phyloP scores from a whole-genome alignment of 495 filamentous ascomycete genomes.

The Daldinia caldariorum region DNA sequence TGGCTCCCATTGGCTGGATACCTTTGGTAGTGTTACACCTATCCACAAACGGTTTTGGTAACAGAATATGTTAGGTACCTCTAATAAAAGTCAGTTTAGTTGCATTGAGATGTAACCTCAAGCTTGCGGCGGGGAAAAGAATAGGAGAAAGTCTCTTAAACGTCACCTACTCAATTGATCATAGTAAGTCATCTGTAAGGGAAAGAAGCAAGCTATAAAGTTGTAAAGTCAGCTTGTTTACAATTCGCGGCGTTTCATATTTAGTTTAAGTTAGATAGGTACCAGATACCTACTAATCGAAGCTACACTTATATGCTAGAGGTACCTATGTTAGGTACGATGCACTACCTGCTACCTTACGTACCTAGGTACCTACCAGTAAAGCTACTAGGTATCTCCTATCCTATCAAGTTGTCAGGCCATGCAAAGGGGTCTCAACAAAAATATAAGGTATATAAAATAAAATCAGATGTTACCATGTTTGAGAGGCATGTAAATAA shows the following conservation, averaged over 20 bases:
- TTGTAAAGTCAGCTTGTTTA: neutral
- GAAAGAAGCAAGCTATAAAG: slow-evolving; percentile 10
- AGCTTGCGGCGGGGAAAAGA: slow-evolving; percentile 17
- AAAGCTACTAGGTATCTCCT: neutral
- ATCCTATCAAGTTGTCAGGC: neutral
- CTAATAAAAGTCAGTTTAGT: no score
- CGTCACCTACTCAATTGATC: slow-evolving; percentile 5
- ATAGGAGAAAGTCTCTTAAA: slow-evolving; percentile 12
- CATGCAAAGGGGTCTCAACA: slow-evolving; percentile 29
- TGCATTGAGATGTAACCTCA: slow-evolving; percentile 2
- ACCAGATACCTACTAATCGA: no score
- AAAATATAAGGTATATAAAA: slow-evolving; percentile 14
- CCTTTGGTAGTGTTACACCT: slow-evolving; percentile 6
- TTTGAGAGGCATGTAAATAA: slow-evolving; percentile 1
- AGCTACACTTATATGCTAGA: no score
- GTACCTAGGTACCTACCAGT: no score
- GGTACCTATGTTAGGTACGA: no score
- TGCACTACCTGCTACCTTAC: no score
- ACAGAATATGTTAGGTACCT: no score
- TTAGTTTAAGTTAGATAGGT: no score
- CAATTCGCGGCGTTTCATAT: slow-evolving; percentile 15
- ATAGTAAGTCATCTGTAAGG: neutral
- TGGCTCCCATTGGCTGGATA: slow-evolving; percentile 24
- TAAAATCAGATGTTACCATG: neutral
- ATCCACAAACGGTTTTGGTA: slow-evolving; percentile 18